Conservation (phyloP, 768 basidiomycete species). For the Rhodosporidiobolus odoratus region DNA sequence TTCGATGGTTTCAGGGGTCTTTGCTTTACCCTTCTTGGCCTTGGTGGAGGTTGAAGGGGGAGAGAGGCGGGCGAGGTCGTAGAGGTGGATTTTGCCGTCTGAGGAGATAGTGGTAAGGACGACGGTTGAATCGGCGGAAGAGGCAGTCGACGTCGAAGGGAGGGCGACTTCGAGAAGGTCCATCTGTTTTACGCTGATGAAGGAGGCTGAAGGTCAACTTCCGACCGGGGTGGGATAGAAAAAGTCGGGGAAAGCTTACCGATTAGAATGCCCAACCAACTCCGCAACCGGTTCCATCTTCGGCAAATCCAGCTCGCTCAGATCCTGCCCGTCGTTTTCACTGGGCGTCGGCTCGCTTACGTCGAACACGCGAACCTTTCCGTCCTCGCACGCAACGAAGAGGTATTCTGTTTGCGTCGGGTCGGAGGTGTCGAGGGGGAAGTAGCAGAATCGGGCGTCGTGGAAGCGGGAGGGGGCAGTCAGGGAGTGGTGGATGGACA, state of each 20-base stretch:
- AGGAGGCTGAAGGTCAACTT: neutral
- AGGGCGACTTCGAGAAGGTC: constrained; percentile 62
- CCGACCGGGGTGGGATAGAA: neutral
- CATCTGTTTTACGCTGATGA: constrained; percentile 71
- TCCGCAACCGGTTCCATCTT: constrained; percentile 58
- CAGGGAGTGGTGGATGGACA: constrained; percentile 69
- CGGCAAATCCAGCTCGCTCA: constrained; percentile 12
- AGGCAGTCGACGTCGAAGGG: constrained; percentile 53
- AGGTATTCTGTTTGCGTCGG: constrained; percentile 61
- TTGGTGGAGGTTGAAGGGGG: constrained; percentile 36
- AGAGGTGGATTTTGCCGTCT: constrained; percentile 76
- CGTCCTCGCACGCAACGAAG: constrained; percentile 83
- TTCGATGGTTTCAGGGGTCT: neutral
- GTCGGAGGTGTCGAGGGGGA: constrained; percentile 47
- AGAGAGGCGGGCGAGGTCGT: constrained; percentile 58
- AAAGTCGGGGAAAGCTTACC: constrained; percentile 54
- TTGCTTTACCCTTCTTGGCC: neutral
- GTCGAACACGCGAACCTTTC: constrained; percentile 72
- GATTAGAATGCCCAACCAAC: constrained; percentile 75
- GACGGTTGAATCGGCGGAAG: constrained; percentile 68
- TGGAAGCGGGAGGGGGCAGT: constrained; percentile 77
- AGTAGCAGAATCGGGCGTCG: constrained; percentile 67
- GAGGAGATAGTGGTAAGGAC: constrained; percentile 72
- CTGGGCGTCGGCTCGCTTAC: constrained; percentile 46
- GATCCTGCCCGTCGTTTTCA: constrained; percentile 39